Evolutionary conservation across 1,284 basidiomycete species (phyloP).

Genomic region (Microbotryum silenes-acaulis): DNA sequence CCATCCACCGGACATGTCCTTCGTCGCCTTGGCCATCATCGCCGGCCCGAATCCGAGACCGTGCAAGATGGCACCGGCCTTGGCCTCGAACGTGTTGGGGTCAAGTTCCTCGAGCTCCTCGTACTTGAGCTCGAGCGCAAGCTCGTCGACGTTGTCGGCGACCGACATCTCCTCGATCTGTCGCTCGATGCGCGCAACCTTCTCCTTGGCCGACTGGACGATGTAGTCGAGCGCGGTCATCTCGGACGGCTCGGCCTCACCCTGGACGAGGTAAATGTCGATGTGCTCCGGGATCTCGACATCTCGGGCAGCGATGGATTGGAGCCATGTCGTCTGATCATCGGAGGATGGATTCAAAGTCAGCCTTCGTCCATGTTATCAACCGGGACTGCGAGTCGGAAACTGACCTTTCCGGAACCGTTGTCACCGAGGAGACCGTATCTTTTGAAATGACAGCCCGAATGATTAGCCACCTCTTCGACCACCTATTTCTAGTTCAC

Average conservation of each 20-base stretch:
- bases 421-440: conserved; percentile 95
- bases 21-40: conserved; percentile 96
- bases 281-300: conserved; percentile 91
- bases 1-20: conserved; percentile 99
- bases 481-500: too few species aligned
- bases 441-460: conserved; percentile 33
- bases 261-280: conserved; percentile 93
- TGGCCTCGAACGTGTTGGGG: conserved; percentile 88
- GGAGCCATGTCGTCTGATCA: conserved; percentile 47
- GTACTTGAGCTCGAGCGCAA: conserved; percentile 77
- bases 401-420: conserved; percentile 85
- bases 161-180: conserved; percentile 89
- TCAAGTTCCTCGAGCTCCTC: conserved; percentile 98
- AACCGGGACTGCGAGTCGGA: not conserved
- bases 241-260: conserved; percentile 94
- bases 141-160: conserved; percentile 81
- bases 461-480: not conserved
- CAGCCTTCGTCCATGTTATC: not conserved
- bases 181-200: conserved; percentile 91
- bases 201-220: conserved; percentile 81
- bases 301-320: conserved; percentile 74
- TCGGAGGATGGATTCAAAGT: too few species aligned
- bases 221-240: conserved; percentile 95
- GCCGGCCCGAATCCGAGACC: conserved; percentile 84
- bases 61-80: conserved; percentile 90